Percentiles rank a stretch among this genome's conserved stretches.
Conservation (phyloP, 176 grass and related monocot genomes). For the Zizania latifolia region DNA sequence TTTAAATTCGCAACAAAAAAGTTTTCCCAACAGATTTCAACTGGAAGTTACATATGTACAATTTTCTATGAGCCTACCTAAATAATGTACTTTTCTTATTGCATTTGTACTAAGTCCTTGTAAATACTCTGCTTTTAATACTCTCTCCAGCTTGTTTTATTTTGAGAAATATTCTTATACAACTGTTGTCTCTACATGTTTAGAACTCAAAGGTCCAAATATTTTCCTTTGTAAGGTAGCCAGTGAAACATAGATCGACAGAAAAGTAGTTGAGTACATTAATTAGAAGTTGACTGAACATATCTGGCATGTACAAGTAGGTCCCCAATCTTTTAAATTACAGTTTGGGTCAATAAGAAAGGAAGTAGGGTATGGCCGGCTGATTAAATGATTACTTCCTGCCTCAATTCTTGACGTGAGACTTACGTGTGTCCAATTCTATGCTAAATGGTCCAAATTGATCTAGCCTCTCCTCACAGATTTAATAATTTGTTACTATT, state of each 20-base stretch:
- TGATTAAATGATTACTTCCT: background rate
- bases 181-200: background rate
- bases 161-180: background rate
- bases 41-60: background rate
- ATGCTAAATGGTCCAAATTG: background rate
- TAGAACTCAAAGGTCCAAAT: background rate
- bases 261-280: background rate
- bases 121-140: background rate
- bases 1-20: background rate
- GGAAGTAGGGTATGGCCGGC: background rate
- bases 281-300: background rate
- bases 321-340: background rate
- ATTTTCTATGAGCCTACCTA: background rate
- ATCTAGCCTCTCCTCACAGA: background rate
- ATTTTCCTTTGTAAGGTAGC: background rate
- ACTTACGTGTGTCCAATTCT: background rate
- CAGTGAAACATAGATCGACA: background rate
- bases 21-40: background rate
- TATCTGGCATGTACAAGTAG: background rate
- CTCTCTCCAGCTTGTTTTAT: background rate
- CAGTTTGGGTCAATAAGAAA: background rate
- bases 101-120: background rate
- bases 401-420: background rate
- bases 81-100: background rate
- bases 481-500: no score